These are phyloP conservation scores for Monilinia fructigena DNA, from an alignment of 2,329 filamentous ascomycete species.

Conservation along the genomic window DNA sequence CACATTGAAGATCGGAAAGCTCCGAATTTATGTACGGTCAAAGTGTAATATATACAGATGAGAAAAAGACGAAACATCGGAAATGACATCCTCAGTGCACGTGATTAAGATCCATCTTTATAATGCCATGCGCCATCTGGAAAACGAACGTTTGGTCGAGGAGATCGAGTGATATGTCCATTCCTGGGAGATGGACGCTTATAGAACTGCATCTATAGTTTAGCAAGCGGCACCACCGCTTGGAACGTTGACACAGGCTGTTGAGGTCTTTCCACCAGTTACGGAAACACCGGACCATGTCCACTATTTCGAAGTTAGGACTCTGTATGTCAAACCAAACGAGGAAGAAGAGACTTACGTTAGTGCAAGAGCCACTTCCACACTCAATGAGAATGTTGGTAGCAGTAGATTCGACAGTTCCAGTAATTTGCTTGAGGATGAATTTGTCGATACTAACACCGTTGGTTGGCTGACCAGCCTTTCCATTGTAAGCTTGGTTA, in stretches of 20 bases:
- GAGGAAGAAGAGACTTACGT: slow-evolving; percentile 28
- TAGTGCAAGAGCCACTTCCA: slow-evolving; percentile 49
- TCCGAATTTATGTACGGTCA: background rate
- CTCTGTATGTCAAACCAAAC: background rate
- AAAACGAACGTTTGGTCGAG: background rate
- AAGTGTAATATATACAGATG: background rate
- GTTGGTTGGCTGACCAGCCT: slow-evolving; percentile 46
- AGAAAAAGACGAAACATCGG: background rate
- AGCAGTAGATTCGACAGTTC: slow-evolving; percentile 43
- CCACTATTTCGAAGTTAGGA: slow-evolving; percentile 42
- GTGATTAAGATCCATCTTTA: background rate
- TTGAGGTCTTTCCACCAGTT: slow-evolving; percentile 51
- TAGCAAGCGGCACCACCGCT: slow-evolving; percentile 26
- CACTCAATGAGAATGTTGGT: slow-evolving; percentile 54
- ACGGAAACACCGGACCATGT: slow-evolving; percentile 51
- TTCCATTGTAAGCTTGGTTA: slow-evolving; percentile 56
- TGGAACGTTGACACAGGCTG: slow-evolving; percentile 43
- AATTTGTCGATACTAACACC: slow-evolving; percentile 53
- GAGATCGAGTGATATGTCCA: background rate
- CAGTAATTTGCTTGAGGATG: slow-evolving; percentile 46
- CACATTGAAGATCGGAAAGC: slow-evolving; percentile 5
- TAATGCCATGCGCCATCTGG: background rate
- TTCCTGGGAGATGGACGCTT: background rate
- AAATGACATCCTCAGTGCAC: background rate
- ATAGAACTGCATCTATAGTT: background rate